A percentile compares a stretch with the other conserved stretches of the same genome.
Conservation (phyloP, 2,329 filamentous ascomycete genomes). For the Penicillium sp. region DNA sequence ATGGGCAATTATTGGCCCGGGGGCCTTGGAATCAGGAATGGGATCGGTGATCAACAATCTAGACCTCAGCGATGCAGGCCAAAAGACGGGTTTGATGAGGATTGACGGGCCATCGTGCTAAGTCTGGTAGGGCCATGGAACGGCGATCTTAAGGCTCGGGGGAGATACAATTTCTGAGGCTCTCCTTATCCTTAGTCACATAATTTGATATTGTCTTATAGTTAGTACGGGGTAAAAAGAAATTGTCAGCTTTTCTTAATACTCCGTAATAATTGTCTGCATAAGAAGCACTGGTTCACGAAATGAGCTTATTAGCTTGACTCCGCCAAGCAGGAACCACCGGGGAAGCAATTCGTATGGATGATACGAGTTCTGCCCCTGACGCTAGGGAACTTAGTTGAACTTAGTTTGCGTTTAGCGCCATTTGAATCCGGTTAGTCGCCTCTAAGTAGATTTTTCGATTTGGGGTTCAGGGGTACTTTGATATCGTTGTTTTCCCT, state of each 20-base stretch:
- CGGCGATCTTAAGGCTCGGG: not conserved
- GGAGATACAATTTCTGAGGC: not conserved
- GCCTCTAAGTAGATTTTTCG: constrained; percentile 1
- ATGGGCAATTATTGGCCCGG: constrained; percentile 8
- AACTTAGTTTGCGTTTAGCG: not conserved
- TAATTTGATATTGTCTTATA: not conserved
- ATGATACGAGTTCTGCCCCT: constrained; percentile 11
- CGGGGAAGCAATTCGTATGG: constrained; percentile 11
- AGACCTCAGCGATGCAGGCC: constrained; percentile 2
- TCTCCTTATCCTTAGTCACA: not conserved
- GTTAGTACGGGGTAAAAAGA: not conserved
- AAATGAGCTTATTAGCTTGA: constrained; percentile 14
- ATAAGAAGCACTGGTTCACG: not conserved
- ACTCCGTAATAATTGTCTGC: not conserved
- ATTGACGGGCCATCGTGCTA: constrained; percentile 11
- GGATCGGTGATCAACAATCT: constrained; percentile 18
- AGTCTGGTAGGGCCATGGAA: not conserved
- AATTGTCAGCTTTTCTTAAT: not conserved
- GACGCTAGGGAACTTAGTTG: constrained; percentile 14
- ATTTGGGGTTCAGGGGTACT: not conserved
- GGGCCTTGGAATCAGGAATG: not conserved
- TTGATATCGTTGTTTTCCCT: no score
- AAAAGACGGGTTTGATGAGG: constrained; percentile 15
- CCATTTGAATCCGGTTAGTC: not conserved
- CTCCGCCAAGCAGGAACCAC: constrained; percentile 22